Conservation (phyloP, 179 eudicot species). For the Dionaea muscipula region DNA sequence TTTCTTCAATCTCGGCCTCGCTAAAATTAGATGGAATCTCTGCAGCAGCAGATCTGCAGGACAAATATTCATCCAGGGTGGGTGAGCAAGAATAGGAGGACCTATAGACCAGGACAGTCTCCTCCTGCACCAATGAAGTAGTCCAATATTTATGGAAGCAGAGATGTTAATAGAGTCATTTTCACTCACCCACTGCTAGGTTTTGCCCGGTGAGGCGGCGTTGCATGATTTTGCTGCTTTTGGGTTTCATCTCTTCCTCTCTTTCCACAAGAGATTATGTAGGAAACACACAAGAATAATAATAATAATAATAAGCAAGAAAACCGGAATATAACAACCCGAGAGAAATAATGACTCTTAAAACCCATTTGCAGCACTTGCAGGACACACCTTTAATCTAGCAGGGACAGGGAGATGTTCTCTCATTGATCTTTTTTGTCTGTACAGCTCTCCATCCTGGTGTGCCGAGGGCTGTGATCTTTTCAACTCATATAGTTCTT, state of each 20-base stretch:
- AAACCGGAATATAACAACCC: too few relatives aligned
- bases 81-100: too few relatives aligned
- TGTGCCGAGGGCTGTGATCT: too few relatives aligned
- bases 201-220: conserved; percentile 29
- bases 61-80: neutral
- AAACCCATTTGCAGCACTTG: conserved; percentile 37
- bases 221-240: too few relatives aligned
- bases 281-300: conserved; percentile 10
- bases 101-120: too few relatives aligned
- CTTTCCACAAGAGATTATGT: conserved; percentile 51
- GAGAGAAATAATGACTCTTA: too few relatives aligned
- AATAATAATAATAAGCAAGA: conserved; percentile 6
- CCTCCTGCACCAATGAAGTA: too few relatives aligned
- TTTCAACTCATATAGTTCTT: conserved; percentile 9
- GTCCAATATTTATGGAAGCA: too few relatives aligned
- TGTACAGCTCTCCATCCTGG: conserved; percentile 33
- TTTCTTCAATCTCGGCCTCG: conserved; percentile 75
- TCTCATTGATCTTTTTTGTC: conserved; percentile 22
- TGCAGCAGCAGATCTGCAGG: conserved; percentile 35
- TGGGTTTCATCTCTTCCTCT: conserved; percentile 36
- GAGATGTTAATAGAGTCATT: too few relatives aligned
- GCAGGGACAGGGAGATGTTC: conserved; percentile 24
- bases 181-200: conserved; percentile 43
- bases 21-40: conserved; percentile 72
- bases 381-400: conserved; percentile 19